Evolutionary conservation across 495 filamentous ascomycete species (phyloP), one percentile per base, ranked within the genome.

Genomic region (Penicillium bovifimosum): DNA sequence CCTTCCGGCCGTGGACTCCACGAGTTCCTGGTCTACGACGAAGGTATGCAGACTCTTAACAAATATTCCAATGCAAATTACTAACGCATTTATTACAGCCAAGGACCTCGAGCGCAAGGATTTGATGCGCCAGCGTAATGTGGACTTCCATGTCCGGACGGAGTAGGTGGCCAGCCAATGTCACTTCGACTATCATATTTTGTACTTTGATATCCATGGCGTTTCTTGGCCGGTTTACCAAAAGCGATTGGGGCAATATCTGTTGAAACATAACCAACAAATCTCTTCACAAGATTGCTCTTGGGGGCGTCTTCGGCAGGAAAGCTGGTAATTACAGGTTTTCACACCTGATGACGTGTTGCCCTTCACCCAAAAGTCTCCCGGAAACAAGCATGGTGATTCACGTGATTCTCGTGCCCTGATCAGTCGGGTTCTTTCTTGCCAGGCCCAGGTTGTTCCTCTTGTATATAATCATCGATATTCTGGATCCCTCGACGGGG

Each of bases 21-120:
- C 64, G 95, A 98, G 72, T 96, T 97, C 75, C 73, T 96, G 62
- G 78, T 91, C 16, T 98, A 90, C 69, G 92, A 98, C 67, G 77
- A 81, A 78, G 82, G 88, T 91, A 67, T 58, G 71, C 51, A 16
- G 40, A 7, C 14, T 16, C 35, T 18, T 14, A 20, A 1, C 20
- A 13, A 14, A 14, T 13, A 1, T 38, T 20, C 31, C 31, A 11
- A 47, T 14, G 6, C 34, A 34, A 3, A n/a, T 45, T 9, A 53
- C 71, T 54, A 72, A 61, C 58, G 34, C 49, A 33, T n/a, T 29
- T 17, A 49, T 40, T 55, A 73, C 64, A 88, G 87, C 70, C 62
- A 91, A 87, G 68, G 86, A 90, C 61, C 82, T 84, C 64, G 75
- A 86, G 67, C 76, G 89, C 56, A 80, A 86, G 70, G 82, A 80